A percentile compares a stretch with the other conserved stretches of the same genome.
Evolutionary conservation across 208 protist genomes (phyloP).

Genomic region (Trypanosoma boissoni): DNA sequence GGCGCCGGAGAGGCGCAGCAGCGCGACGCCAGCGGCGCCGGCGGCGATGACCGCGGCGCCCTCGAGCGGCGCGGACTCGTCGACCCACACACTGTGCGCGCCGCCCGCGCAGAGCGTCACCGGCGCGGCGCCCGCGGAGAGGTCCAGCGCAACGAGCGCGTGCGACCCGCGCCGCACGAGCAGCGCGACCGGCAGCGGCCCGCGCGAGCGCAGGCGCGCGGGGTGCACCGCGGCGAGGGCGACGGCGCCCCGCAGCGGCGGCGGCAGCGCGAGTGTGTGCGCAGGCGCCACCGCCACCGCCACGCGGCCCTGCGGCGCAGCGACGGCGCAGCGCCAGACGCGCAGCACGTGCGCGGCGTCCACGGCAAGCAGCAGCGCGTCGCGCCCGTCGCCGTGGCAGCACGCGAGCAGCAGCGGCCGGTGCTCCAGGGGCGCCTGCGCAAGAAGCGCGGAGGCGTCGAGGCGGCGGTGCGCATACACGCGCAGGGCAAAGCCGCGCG

Average conservation of each 20-base stretch:
- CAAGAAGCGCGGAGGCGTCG: constrained; percentile 19
- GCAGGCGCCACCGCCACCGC: too few species aligned
- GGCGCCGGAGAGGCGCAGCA: constrained; percentile 9
- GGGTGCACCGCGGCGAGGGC: constrained; percentile 16
- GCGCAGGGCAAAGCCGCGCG: constrained; percentile 32
- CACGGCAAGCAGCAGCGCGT: constrained; percentile 40
- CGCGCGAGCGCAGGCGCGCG: background rate
- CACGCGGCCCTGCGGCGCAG: too few species aligned
- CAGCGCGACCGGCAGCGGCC: constrained; percentile 6
- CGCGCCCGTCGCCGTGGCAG: constrained; percentile 30
- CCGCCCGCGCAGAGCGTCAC: background rate
- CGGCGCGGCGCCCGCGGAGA: background rate
- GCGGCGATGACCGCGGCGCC: constrained; percentile 17
- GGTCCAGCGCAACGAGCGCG: constrained; percentile 13
- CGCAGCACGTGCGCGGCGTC: constrained; percentile 32
- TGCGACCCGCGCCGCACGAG: constrained; percentile 23
- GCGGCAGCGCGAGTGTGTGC: too few species aligned
- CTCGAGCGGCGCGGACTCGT: constrained; percentile 16
- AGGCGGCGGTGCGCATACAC: constrained; percentile 30
- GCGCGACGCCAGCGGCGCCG: constrained; percentile 9
- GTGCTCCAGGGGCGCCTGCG: constrained; percentile 24
- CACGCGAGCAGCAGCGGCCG: constrained; percentile 33
- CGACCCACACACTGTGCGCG: constrained; percentile 18
- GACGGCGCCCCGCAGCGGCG: constrained; percentile 8
- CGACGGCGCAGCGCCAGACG: constrained; percentile 40